Conservation (phyloP, 75 land plant species). For the Larix kaempferi region DNA sequence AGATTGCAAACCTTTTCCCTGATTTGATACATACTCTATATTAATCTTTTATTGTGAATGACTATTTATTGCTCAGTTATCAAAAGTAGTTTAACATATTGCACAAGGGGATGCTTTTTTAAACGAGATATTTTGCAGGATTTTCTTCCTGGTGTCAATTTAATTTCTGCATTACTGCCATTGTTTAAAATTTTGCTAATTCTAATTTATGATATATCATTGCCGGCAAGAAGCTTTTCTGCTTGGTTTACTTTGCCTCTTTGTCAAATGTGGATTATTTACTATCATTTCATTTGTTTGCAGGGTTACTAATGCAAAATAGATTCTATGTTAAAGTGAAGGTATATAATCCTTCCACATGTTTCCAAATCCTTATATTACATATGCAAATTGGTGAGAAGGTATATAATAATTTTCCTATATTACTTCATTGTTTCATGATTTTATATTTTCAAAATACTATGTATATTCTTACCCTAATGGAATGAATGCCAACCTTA, state of each 20-base stretch:
- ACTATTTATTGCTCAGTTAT: no score
- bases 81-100: not conserved
- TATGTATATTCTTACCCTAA: not conserved
- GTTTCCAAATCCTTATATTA: slow-evolving; percentile 78
- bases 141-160: not conserved
- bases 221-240: no score
- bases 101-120: not conserved
- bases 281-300: not conserved
- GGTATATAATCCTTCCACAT: slow-evolving; percentile 79
- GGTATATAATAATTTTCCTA: slow-evolving; percentile 23
- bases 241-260: not conserved
- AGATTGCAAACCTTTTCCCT: no score
- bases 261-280: not conserved
- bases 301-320: slow-evolving; percentile 93
- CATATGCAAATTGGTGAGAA: slow-evolving; percentile 85
- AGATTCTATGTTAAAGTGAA: slow-evolving; percentile 96
- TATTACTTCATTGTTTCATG: not conserved
- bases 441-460: not conserved
- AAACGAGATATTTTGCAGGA: not conserved
- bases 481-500: not conserved
- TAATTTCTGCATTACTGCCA: not conserved
- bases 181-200: no score
- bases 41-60: no score
- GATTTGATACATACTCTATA: no score
- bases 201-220: no score